Evolutionary conservation across 2,329 filamentous ascomycete genomes (phyloP), one percentile per base, ranked within the genome.

Genomic region (Pestalotiopsis sp.): DNA sequence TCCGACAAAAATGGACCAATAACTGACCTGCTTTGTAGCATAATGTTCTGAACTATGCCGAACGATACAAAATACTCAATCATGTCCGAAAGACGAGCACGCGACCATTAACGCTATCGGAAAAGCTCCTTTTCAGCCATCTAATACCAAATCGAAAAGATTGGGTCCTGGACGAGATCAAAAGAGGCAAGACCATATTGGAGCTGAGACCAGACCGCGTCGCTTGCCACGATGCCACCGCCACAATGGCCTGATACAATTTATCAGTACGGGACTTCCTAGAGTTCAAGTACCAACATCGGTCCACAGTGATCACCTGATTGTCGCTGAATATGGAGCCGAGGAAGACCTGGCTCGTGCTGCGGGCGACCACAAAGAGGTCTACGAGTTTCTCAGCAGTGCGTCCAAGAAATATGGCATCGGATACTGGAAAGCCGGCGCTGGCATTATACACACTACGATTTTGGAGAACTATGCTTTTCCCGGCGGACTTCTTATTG

Each of bases 361-460:
- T 77, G 87, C 95, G 78, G 89, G 91, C 76, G 97, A 97, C 86
- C 98, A 98, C 91, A 97, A 97, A 89, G 95, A 98, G 84, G 96
- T 99, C 76, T 99, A 98, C 86, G 93, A 98, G 85, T 99, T 99
- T 89, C 86, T 99, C 80, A 89, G 94, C 71, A 91, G 91, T 72
- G 93, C 95, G 73, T 98, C 95, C 82, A 95, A 94, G 79, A 99
- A 98, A 88, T 99, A 98, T 88, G 95, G 98, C 88, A 98, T 98
- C 82, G 96, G 96, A 87, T 98, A 98, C 92, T 99, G 96, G 96
- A 94, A 90, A 83, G 96, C 96, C 73, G 96, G 96, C 77, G 98
- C 95, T 81, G 96, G 96, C 88, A 99, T 98, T 82, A 99, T 99
- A 77, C 96, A 99, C 87, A 96, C 98, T 88, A 98, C 98, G 79